Evolutionary conservation across 345 rosid genomes (phyloP).

Genomic region (Eucalyptus grandis): DNA sequence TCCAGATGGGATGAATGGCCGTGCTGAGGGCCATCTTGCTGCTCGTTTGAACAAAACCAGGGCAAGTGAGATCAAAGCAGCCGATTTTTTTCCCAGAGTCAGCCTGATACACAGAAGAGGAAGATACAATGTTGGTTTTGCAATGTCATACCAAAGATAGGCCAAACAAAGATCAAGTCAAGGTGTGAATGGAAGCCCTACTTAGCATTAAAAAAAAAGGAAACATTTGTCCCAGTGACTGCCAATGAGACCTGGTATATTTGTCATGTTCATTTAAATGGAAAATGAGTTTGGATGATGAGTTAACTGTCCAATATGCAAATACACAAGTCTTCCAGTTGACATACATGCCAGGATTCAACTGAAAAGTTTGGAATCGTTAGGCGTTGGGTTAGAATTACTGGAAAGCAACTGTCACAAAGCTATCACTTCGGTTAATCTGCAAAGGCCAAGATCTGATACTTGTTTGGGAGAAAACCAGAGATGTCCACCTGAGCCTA

Average conservation of each 20-base stretch:
- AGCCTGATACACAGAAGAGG: constrained; percentile 2
- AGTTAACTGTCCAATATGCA: constrained; percentile 41
- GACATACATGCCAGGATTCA: constrained; percentile 41
- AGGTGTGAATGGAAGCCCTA: neutral
- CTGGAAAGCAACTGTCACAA: neutral
- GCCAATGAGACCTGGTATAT: neutral
- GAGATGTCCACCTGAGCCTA: neutral
- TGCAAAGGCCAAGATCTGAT: neutral
- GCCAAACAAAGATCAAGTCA: neutral
- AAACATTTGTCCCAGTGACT: neutral
- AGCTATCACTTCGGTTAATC: neutral
- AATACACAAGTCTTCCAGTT: constrained; percentile 27
- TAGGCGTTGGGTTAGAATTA: neutral
- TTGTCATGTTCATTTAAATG: neutral
- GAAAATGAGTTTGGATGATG: neutral
- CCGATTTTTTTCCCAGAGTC: constrained; percentile 35
- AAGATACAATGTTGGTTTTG: neutral
- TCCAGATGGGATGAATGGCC: constrained; percentile 36
- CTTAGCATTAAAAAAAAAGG: neutral
- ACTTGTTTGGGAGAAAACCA: neutral
- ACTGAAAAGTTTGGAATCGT: constrained; percentile 8
- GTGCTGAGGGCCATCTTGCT: constrained; percentile 40
- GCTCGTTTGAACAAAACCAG: constrained; percentile 53
- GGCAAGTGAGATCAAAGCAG: constrained; percentile 47
- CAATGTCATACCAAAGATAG: neutral